phyloP scores from a whole-genome alignment of 2,329 filamentous ascomycete species.

The Aureobasidium vineae region DNA sequence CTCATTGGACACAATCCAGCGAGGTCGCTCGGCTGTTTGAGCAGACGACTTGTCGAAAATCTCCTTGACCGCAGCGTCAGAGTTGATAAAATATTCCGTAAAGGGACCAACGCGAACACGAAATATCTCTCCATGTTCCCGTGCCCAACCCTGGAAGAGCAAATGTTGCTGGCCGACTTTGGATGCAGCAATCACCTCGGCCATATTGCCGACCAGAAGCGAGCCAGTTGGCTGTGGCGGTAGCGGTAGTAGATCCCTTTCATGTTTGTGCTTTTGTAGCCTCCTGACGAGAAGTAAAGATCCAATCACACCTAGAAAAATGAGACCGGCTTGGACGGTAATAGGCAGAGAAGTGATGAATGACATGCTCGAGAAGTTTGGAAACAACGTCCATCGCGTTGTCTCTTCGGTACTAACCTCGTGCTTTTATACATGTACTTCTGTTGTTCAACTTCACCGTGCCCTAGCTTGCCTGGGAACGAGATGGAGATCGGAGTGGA shows the following conservation, averaged over 20 bases:
- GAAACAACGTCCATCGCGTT: background rate
- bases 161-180: slow-evolving; percentile 11
- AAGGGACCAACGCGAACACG: slow-evolving; percentile 22
- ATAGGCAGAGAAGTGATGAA: background rate
- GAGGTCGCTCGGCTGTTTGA: slow-evolving; percentile 23
- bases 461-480: background rate
- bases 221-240: slow-evolving; percentile 15
- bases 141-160: slow-evolving; percentile 18
- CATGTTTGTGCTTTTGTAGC: background rate
- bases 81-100: slow-evolving; percentile 16
- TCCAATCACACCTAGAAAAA: background rate
- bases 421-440: background rate
- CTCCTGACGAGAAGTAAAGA: background rate
- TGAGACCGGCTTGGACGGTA: background rate
- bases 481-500: background rate
- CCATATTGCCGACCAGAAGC: background rate
- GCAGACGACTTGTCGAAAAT: slow-evolving; percentile 21
- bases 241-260: background rate
- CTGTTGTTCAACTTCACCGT: no score
- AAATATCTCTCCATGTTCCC: slow-evolving; percentile 23
- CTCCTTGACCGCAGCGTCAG: slow-evolving; percentile 22
- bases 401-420: background rate
- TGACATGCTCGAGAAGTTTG: background rate
- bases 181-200: slow-evolving; percentile 7
- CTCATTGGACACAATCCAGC: slow-evolving; percentile 27